Percentiles rank a stretch among this genome's conserved stretches.
phyloP scores from a whole-genome alignment of 768 basidiomycete genomes.

The Leccinum barrowsii region DNA sequence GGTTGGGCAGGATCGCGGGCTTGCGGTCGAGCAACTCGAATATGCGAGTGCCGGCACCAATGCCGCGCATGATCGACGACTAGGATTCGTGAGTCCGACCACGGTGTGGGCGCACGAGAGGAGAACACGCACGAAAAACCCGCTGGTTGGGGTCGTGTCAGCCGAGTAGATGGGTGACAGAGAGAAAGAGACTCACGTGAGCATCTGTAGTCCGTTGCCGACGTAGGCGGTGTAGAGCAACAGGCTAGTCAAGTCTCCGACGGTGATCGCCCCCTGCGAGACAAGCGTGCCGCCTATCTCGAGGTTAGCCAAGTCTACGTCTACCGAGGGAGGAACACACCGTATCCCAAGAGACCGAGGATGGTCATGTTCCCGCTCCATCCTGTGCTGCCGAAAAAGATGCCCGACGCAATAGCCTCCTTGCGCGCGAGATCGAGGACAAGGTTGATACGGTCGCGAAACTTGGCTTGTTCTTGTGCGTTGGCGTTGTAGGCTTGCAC shows the following conservation, averaged over 20 bases:
- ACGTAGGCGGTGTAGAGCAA: constrained; percentile 91
- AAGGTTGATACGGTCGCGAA: constrained; percentile 57
- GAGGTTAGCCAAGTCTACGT: not conserved
- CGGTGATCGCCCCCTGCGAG: constrained; percentile 80
- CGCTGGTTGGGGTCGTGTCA: constrained; percentile 21
- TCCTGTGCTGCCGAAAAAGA: constrained; percentile 90
- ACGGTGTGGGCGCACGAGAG: too few relatives aligned
- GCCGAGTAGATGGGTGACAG: not conserved
- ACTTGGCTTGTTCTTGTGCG: constrained; percentile 72
- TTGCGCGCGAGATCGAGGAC: constrained; percentile 77
- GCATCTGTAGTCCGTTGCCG: constrained; percentile 73
- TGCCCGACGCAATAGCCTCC: constrained; percentile 86
- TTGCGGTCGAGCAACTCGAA: constrained; percentile 87
- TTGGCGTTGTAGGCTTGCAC: constrained; percentile 90
- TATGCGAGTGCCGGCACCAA: constrained; percentile 90
- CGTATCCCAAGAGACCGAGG: constrained; percentile 86
- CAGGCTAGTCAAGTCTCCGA: constrained; percentile 87
- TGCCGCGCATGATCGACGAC: constrained; percentile 95
- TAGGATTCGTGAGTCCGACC: constrained; percentile 23
- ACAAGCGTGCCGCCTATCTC: constrained; percentile 83
- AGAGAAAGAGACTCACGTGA: constrained; percentile 51
- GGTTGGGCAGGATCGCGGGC: constrained; percentile 65
- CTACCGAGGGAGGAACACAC: constrained; percentile 38
- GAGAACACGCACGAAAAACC: constrained; percentile 36
- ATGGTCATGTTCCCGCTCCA: constrained; percentile 94